Evolutionary conservation across 768 basidiomycete species (phyloP), one percentile per base, ranked within the genome.

Genomic region (Sporobolomyces roseus): DNA sequence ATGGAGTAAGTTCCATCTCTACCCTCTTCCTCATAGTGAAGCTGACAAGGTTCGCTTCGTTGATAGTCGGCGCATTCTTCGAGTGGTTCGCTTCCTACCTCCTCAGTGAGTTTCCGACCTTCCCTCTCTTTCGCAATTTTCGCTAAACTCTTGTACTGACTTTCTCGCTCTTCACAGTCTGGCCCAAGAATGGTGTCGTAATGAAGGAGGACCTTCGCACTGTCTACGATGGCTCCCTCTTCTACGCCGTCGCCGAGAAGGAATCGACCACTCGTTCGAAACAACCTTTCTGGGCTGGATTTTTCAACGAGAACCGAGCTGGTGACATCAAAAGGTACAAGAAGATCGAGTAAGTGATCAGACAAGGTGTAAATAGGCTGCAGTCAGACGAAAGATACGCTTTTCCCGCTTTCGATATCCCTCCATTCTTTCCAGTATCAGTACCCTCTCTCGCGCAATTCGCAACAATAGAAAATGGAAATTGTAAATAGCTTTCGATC

Each of bases 181-280:
- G 64, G 64, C 64, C 64, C 33, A 50, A 60, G 23, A 36, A 65
- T 30, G 64, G 64, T 29, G 35, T 64, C 53, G 74, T 83, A 51
- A 76, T 75, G 51, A 81, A 81, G 73, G 81, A 83, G 43, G 80
- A 82, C 63, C 77, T 83, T 23, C 76, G 81, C 2, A 79, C 78
- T 2, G 72, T 82, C 19, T 78, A 81, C 30, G 82, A 83, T 41
- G 67, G 67, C 21, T 68, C 67, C 1, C 25, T 68, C 62, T 68
- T 68, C 56, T 69, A 46, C 62, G 23, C 62, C 14, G 29, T 69
- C 58, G 68, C 68, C 23, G 56, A 45, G 19, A 60, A 60, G n/a
- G 58, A 60, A 48, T 48, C 43, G 30, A 60, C 56, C 38, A 35
- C 33, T n/a, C 58, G 43, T 32, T 7, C 29, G 6, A 32, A 30